phyloP scores from a whole-genome alignment of 192 early-diverging fungal species.

The Coemansia sp. region DNA sequence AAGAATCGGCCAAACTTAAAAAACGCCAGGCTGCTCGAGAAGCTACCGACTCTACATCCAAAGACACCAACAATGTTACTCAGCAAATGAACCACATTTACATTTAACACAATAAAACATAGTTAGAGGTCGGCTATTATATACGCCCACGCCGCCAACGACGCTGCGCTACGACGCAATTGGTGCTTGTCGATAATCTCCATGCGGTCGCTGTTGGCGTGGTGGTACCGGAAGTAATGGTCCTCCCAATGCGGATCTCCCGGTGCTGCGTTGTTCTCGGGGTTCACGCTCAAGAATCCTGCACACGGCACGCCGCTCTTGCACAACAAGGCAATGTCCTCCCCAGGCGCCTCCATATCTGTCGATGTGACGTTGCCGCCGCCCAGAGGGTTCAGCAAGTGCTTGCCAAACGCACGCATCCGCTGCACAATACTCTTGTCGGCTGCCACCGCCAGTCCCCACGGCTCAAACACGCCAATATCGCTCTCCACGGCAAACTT shows the following conservation, averaged over 20 bases:
- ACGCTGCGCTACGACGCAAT: slow-evolving; percentile 59
- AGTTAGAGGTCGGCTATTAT: slow-evolving; percentile 53
- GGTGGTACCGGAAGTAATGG: slow-evolving; percentile 64
- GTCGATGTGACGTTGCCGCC: slow-evolving; percentile 45
- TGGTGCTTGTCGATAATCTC: slow-evolving; percentile 58
- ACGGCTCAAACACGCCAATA: slow-evolving; percentile 63
- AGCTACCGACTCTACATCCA: background rate
- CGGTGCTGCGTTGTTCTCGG: slow-evolving; percentile 41
- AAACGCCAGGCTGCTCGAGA: slow-evolving; percentile 25
- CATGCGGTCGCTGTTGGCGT: slow-evolving; percentile 57
- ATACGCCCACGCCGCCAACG: slow-evolving; percentile 62
- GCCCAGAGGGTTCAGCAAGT: slow-evolving; percentile 38
- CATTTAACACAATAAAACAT: slow-evolving; percentile 4
- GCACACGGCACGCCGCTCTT: slow-evolving; percentile 60
- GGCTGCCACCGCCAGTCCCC: slow-evolving; percentile 56
- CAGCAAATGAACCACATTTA: slow-evolving; percentile 26
- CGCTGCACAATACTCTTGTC: slow-evolving; percentile 25
- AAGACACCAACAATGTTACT: background rate
- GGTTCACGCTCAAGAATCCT: slow-evolving; percentile 50
- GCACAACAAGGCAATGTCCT: slow-evolving; percentile 59
- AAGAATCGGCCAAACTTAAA: slow-evolving; percentile 36
- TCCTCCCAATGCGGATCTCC: slow-evolving; percentile 42
- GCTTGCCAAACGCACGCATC: slow-evolving; percentile 35
- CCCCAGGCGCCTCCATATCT: slow-evolving; percentile 41
- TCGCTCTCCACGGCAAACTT: slow-evolving; percentile 64